Evolutionary conservation across 1,284 basidiomycete species (phyloP), one percentile per base, ranked within the genome.

Genomic region (Apiotrichum mycotoxinovorans): DNA sequence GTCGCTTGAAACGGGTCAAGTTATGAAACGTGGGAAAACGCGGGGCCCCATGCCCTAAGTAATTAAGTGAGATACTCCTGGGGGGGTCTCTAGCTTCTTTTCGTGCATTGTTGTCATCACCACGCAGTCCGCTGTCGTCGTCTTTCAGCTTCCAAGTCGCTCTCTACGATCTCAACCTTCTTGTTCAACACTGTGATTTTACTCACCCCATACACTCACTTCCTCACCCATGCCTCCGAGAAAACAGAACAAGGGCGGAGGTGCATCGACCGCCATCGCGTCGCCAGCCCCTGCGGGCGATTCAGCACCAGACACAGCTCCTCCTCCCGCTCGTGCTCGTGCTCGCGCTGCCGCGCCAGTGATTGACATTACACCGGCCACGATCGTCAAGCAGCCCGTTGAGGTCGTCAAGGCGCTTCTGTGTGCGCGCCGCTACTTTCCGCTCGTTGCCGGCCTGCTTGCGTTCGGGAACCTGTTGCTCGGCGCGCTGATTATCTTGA

Each of bases 401-500:
- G 47, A 25, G 8, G 52, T 60, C 17, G 55, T 57, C 25, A 25
- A 35, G 34, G 55, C 61, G 10, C 56, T 88, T 2, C 75, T 90
- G 23, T 80, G 80, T 43, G 81, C 89, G 68, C 79, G 82, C 40
- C 73, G 71, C 26, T 85, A 85, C 69, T 91, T 87, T 75, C 85
- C 84, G 82, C 68, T 74, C 33, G 75, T 91, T 33, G 85, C 86
- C 8, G 63, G 74, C 12, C 73, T 89, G 12, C 81, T 90, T 18
- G 72, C 91, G 22, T 41, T 87, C 12, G 87, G 83, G 50, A 91
- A 96, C 82, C 82, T 83, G 2, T 51, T 85, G 37, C 81, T 95
- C 41, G 90, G 88, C 9, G 80, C 85, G 42, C 80, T 90, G 65
- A 86, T 95, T 66, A 86, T 94, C 65, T 82, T 79, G 46, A 87